These are phyloP conservation scores for Pseudogymnoascus verrucosus DNA, from an alignment of 2,329 filamentous ascomycete species.

Conservation along the genomic window DNA sequence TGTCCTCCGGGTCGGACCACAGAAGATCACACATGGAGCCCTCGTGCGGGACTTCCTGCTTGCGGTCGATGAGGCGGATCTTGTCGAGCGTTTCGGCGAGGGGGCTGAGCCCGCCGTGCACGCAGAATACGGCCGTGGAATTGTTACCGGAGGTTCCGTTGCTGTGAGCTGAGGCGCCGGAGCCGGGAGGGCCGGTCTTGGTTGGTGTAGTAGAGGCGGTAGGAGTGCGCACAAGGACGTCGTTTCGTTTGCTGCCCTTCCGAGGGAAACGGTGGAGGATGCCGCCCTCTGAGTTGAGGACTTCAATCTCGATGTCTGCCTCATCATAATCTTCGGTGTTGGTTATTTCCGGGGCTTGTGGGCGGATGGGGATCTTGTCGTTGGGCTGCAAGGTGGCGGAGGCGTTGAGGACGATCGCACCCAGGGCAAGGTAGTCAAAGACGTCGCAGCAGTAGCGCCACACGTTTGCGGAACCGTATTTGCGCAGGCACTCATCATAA, in stretches of 20 bases:
- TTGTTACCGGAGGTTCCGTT: slow-evolving; percentile 56
- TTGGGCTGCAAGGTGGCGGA: slow-evolving; percentile 50
- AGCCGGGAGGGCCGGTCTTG: slow-evolving; percentile 67
- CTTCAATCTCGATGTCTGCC: slow-evolving; percentile 94
- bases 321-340: slow-evolving; percentile 44
- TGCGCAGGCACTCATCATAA: slow-evolving; percentile 97
- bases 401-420: slow-evolving; percentile 91
- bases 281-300: slow-evolving; percentile 75
- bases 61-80: slow-evolving; percentile 88
- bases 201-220: slow-evolving; percentile 34
- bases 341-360: slow-evolving; percentile 30
- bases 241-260: slow-evolving; percentile 26
- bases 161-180: slow-evolving; percentile 66
- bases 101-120: slow-evolving; percentile 94
- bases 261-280: slow-evolving; percentile 67
- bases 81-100: slow-evolving; percentile 94
- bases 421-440: slow-evolving; percentile 96
- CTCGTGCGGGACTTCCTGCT: slow-evolving; percentile 97
- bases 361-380: slow-evolving; percentile 31
- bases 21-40: slow-evolving; percentile 96
- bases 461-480: slow-evolving; percentile 98
- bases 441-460: slow-evolving; percentile 99
- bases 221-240: slow-evolving; percentile 32
- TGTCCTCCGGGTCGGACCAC: slow-evolving; percentile 97
- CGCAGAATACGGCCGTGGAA: slow-evolving; percentile 85